A percentile compares a stretch with the other conserved stretches of the same genome.
phyloP scores from a whole-genome alignment of 331 rosid genomes.

The Spiraea crenata region DNA sequence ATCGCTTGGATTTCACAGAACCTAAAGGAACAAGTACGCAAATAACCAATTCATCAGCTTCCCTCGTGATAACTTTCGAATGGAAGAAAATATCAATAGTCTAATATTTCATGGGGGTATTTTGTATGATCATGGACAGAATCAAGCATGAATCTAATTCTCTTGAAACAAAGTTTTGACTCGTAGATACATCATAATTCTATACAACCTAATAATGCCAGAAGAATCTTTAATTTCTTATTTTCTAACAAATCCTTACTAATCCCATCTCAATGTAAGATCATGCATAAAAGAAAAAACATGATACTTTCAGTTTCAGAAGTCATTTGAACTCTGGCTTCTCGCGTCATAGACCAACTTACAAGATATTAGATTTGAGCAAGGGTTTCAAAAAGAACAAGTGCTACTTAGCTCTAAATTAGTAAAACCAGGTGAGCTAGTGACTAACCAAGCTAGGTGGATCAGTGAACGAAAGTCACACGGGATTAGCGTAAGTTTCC shows the following conservation, averaged over 20 bases:
- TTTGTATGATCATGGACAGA: background rate
- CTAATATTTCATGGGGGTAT: background rate
- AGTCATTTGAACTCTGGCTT: background rate
- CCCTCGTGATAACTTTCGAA: background rate
- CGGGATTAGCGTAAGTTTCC: background rate
- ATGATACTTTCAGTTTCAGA: background rate
- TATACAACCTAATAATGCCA: background rate
- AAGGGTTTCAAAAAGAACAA: background rate
- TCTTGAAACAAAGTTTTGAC: background rate
- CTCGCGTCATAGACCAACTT: background rate
- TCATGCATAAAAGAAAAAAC: background rate
- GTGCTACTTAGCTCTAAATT: background rate
- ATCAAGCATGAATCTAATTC: background rate
- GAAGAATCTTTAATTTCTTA: background rate
- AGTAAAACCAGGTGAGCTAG: background rate
- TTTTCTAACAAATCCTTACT: background rate
- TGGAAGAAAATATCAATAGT: background rate
- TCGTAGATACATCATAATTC: background rate
- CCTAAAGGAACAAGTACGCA: slow-evolving; percentile 38
- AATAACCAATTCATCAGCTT: background rate
- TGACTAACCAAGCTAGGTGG: background rate
- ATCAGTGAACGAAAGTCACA: background rate
- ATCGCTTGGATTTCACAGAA: slow-evolving; percentile 70
- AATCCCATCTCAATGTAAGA: background rate
- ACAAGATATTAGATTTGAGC: background rate